Evolutionary conservation across 495 filamentous ascomycete genomes (phyloP).

Genomic region (Parmelia sp.): DNA sequence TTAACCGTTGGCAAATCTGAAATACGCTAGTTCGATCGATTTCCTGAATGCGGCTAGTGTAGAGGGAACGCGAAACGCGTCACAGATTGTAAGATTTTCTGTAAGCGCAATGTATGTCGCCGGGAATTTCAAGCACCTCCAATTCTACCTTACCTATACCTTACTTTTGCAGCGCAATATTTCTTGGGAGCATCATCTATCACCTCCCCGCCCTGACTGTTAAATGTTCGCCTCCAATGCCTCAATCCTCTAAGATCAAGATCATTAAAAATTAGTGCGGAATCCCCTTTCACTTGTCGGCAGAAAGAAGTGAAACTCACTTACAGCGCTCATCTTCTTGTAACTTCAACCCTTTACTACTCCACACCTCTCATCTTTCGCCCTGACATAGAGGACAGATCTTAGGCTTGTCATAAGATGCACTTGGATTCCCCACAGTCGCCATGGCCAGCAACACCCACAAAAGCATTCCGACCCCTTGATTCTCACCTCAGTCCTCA

Average conservation of each 20-base stretch:
- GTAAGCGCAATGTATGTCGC: slow-evolving; percentile 11
- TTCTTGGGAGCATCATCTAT: not conserved
- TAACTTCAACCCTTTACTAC: not conserved
- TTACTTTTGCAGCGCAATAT: not conserved
- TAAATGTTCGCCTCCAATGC: not conserved
- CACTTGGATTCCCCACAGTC: not conserved
- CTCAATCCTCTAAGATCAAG: not conserved
- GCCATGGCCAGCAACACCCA: not conserved
- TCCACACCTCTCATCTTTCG: not conserved
- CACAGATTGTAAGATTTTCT: slow-evolving; percentile 8
- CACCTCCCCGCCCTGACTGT: not conserved
- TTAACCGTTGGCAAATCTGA: too few relatives aligned
- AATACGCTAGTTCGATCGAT: too few relatives aligned
- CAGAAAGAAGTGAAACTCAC: slow-evolving; percentile 5
- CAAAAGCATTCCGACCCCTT: not conserved
- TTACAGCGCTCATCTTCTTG: not conserved
- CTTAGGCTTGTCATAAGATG: not conserved
- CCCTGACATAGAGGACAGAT: not conserved
- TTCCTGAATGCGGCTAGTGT: too few relatives aligned
- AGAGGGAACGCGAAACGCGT: slow-evolving; percentile 13
- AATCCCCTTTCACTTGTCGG: not conserved
- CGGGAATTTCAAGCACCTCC: too few relatives aligned
- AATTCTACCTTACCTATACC: too few relatives aligned
- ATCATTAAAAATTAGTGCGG: not conserved
- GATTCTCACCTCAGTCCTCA: slow-evolving; percentile 4